Conservation (phyloP, 75 land plant species). For the Adiantum capillusveneris region DNA sequence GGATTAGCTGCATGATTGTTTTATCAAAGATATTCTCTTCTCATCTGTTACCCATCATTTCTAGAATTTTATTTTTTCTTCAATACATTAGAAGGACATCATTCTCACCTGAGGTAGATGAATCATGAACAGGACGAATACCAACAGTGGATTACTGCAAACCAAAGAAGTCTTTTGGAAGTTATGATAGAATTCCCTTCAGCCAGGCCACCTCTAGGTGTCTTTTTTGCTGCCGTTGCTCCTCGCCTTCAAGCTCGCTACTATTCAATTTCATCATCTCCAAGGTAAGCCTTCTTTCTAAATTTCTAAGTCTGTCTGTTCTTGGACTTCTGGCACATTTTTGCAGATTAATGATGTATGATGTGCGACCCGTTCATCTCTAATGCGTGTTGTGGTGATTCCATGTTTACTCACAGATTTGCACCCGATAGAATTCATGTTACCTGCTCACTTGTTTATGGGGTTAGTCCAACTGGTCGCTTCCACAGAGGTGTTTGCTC, state of each 20-base stretch:
- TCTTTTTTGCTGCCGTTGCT: slow-evolving; percentile 94
- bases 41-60: too few relatives aligned
- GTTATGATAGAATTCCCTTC: slow-evolving; percentile 91
- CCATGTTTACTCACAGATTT: slow-evolving; percentile 33
- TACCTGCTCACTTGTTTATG: slow-evolving; percentile 89
- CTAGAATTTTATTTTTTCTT: too few relatives aligned
- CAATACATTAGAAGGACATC: too few relatives aligned
- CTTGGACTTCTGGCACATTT: too few relatives aligned
- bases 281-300: slow-evolving; percentile 59
- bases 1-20: too few relatives aligned
- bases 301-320: too few relatives aligned
- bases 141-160: slow-evolving; percentile 73
- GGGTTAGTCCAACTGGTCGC: slow-evolving; percentile 77
- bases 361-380: too few relatives aligned
- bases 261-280: slow-evolving; percentile 96
- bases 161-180: slow-evolving; percentile 86
- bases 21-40: too few relatives aligned
- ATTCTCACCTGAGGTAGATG: too few relatives aligned
- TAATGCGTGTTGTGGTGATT: neutral
- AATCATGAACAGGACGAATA: slow-evolving; percentile 77
- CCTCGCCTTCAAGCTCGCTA: slow-evolving; percentile 91
- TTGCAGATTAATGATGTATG: too few relatives aligned
- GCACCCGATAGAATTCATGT: slow-evolving; percentile 82
- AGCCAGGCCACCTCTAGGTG: slow-evolving; percentile 89
- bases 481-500: slow-evolving; percentile 91